Evolutionary conservation across 345 rosid species (phyloP).

Genomic region (Reutealis trisperma): DNA sequence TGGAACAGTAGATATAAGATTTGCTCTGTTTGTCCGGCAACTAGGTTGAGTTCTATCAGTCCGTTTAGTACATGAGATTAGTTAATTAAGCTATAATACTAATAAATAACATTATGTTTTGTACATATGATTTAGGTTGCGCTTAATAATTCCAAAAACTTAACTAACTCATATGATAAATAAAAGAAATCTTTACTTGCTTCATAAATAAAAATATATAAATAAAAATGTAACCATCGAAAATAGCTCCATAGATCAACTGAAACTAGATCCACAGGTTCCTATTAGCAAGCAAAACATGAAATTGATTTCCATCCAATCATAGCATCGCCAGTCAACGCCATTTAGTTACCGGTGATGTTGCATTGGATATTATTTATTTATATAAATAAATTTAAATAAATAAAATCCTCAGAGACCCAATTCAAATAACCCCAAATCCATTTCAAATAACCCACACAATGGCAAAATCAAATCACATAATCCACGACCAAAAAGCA

Average conservation of each 20-base stretch:
- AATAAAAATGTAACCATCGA: conserved; percentile 47
- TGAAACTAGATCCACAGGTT: conserved; percentile 47
- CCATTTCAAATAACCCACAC: no score
- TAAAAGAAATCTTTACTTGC: no score
- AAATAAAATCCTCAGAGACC: no score
- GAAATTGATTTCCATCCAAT: conserved; percentile 43
- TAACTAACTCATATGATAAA: no score
- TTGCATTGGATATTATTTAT: conserved; percentile 46
- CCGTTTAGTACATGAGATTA: no score
- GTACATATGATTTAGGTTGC: no score
- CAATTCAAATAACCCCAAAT: no score
- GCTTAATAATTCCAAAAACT: no score
- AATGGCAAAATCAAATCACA: background rate
- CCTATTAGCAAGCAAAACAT: conserved; percentile 64
- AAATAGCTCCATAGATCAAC: conserved; percentile 56
- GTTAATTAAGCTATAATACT: no score
- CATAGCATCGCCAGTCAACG: conserved; percentile 64
- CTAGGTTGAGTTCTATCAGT: conserved; percentile 29
- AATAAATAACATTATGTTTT: no score
- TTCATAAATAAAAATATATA: no score
- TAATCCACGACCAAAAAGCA: background rate
- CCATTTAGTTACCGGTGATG: conserved; percentile 58
- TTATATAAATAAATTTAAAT: no score
- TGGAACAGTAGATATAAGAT: conserved; percentile 34
- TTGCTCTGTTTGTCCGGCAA: conserved; percentile 37